Evolutionary conservation across 2,329 filamentous ascomycete genomes (phyloP).

Genomic region (Boeremia lycopersici): DNA sequence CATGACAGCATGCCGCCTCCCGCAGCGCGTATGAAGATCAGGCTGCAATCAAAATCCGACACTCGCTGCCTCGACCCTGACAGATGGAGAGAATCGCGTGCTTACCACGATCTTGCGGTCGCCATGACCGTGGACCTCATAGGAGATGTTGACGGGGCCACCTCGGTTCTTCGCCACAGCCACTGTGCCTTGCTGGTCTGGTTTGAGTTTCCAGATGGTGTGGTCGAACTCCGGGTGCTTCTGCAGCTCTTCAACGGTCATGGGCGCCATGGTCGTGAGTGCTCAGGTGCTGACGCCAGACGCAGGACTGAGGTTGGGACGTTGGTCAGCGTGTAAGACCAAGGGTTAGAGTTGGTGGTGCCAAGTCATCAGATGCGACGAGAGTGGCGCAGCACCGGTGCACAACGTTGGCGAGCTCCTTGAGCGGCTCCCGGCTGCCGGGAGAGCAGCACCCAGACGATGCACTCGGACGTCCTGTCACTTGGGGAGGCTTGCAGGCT

Average conservation of each 20-base stretch:
- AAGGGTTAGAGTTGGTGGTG: constrained; percentile 7
- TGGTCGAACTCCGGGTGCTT: constrained; percentile 70
- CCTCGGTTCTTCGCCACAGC: constrained; percentile 72
- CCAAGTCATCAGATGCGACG: constrained; percentile 18
- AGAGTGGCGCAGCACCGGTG: constrained; percentile 25
- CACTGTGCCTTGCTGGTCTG: constrained; percentile 65
- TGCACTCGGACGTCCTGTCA: background rate
- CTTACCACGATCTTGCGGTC: constrained; percentile 74
- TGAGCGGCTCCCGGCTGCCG: constrained; percentile 1
- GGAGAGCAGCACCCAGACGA: background rate
- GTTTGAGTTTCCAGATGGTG: constrained; percentile 71
- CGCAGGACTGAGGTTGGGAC: constrained; percentile 3
- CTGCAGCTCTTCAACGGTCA: constrained; percentile 64
- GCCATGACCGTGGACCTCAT: constrained; percentile 80
- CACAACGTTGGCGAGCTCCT: constrained; percentile 5
- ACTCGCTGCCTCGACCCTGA: constrained; percentile 24
- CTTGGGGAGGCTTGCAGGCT: background rate
- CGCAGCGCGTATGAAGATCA: constrained; percentile 8
- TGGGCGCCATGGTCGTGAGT: constrained; percentile 32
- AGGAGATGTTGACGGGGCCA: constrained; percentile 76
- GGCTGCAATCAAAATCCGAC: constrained; percentile 24
- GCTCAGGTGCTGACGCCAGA: constrained; percentile 2
- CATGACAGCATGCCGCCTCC: constrained; percentile 21
- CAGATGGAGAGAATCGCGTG: constrained; percentile 34
- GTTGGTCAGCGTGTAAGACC: constrained; percentile 14